Evolutionary conservation across 768 basidiomycete genomes (phyloP), one percentile per base, ranked within the genome.

Genomic region (Termitomyces sp.): DNA sequence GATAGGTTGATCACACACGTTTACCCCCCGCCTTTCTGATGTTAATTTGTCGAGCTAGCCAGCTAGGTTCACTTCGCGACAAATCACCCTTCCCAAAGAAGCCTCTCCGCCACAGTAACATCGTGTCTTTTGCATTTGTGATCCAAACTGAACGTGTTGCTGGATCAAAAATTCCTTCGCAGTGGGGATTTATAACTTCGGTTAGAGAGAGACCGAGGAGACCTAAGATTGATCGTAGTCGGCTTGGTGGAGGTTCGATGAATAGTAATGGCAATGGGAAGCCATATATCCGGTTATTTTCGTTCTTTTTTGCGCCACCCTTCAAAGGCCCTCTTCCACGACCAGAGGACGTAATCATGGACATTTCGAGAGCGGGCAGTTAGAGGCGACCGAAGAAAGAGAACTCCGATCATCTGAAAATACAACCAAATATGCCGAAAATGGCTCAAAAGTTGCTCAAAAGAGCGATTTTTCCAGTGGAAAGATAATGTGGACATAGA

Each of bases 41-140:
- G 69, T 92, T 93, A 61, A 89, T 79, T 67, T 92, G 88, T 50
- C 97, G 79, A 20, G 87, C 83, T 61, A 88, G 78, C 97, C 97
- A 99, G 59, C 86, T 93, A 8, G 96, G 96, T 72, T 99, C 97
- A 73, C 95, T 97, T 60, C 97, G 76, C 45, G 93, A 96, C 56
- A 99, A 78, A 70, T 91, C 91, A 1, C 97, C 97, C 73, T 99
- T 99, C 29, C 97, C 97, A 72, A 98, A 99, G 77, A 98, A 98
- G 0, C 97, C 97, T 62, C 91, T 77, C 50, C 84, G 79, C 92
- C 97, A 99, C 42, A 98, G 80, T 5, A 88, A 75, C 64, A 79
- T 79, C 48, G 86, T 85, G 70, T 94, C 86, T 29, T 74, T 79
- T 32, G 77, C 73, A 60, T 87, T 81, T 0, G 82, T 76, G 3